These are phyloP conservation scores for Claviceps purpurea DNA, from an alignment of 2,329 filamentous ascomycete species.

Conservation along the genomic window DNA sequence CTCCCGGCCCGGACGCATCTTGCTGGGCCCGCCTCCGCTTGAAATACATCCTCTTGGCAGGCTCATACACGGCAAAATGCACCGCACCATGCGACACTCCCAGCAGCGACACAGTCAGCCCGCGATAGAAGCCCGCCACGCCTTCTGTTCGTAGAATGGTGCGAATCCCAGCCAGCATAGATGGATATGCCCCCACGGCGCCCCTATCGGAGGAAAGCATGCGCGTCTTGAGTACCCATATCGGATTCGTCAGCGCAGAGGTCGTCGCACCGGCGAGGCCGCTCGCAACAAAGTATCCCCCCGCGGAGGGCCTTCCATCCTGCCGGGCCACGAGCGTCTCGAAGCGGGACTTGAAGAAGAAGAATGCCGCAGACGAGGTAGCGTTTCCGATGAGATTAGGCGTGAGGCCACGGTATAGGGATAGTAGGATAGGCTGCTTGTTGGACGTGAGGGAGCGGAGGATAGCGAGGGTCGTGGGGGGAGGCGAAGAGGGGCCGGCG, in stretches of 20 bases:
- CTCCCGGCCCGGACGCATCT: neutral
- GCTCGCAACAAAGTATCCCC: slow-evolving; percentile 72
- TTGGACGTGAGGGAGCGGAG: slow-evolving; percentile 34
- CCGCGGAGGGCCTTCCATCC: slow-evolving; percentile 25
- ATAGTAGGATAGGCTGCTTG: slow-evolving; percentile 42
- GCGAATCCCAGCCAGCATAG: slow-evolving; percentile 56
- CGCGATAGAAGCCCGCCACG: slow-evolving; percentile 70
- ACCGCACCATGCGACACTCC: slow-evolving; percentile 87
- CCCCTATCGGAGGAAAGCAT: slow-evolving; percentile 79
- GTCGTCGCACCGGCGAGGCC: slow-evolving; percentile 59
- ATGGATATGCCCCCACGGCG: slow-evolving; percentile 65
- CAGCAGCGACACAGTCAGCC: slow-evolving; percentile 67
- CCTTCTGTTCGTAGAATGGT: slow-evolving; percentile 62
- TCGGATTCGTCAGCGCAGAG: slow-evolving; percentile 76
- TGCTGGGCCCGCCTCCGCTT: neutral
- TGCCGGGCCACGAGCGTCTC: slow-evolving; percentile 31
- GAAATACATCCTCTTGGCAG: slow-evolving; percentile 44
- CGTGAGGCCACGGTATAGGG: slow-evolving; percentile 78
- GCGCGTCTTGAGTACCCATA: slow-evolving; percentile 97
- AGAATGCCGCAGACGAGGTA: slow-evolving; percentile 83
- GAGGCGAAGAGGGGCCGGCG: slow-evolving; percentile 17
- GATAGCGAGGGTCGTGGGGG: slow-evolving; percentile 37
- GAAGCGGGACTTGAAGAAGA: slow-evolving; percentile 55
- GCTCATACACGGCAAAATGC: slow-evolving; percentile 92
- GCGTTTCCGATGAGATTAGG: slow-evolving; percentile 89